Evolutionary conservation across 345 rosid species (phyloP).

Genomic region (Brassica juncea): DNA sequence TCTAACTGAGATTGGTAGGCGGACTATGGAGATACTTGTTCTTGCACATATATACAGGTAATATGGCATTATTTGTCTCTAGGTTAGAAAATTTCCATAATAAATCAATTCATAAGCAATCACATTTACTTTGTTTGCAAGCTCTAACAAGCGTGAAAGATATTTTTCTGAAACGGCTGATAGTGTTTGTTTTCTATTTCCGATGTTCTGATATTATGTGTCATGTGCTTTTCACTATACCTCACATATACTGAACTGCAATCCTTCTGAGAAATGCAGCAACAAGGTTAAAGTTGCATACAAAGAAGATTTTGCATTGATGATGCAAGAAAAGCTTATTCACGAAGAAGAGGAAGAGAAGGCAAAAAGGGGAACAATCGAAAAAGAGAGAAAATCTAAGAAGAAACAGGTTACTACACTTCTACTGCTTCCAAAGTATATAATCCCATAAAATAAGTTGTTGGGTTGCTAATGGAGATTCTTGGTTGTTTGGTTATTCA

Average conservation of each 20-base stretch:
- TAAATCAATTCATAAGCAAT: conserved; percentile 5
- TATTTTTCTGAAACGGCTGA: conserved; percentile 11
- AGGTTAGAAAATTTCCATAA: conserved; percentile 3
- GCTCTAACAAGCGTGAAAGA: conserved; percentile 9
- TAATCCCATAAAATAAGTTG: neutral
- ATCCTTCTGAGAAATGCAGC: conserved; percentile 51
- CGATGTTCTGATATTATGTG: conserved; percentile 25
- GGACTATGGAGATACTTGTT: conserved; percentile 87
- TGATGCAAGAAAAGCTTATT: conserved; percentile 92
- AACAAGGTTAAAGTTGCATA: conserved; percentile 86
- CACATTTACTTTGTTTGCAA: conserved; percentile 2
- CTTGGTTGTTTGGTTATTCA: conserved; percentile 17
- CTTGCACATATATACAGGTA: conserved; percentile 93
- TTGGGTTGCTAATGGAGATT: conserved; percentile 19
- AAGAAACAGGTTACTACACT: conserved; percentile 68
- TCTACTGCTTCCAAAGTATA: conserved; percentile 1
- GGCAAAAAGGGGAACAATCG: conserved; percentile 66
- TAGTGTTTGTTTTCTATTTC: conserved; percentile 21
- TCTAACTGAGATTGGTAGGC: conserved; percentile 86
- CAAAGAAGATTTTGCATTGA: conserved; percentile 92
- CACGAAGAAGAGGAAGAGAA: conserved; percentile 95
- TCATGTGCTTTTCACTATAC: conserved; percentile 13
- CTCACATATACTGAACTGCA: conserved; percentile 29
- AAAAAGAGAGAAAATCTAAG: conserved; percentile 84
- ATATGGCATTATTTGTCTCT: neutral